Conservation (phyloP, 2,329 filamentous ascomycete species). For the Talaromyces sp. region DNA sequence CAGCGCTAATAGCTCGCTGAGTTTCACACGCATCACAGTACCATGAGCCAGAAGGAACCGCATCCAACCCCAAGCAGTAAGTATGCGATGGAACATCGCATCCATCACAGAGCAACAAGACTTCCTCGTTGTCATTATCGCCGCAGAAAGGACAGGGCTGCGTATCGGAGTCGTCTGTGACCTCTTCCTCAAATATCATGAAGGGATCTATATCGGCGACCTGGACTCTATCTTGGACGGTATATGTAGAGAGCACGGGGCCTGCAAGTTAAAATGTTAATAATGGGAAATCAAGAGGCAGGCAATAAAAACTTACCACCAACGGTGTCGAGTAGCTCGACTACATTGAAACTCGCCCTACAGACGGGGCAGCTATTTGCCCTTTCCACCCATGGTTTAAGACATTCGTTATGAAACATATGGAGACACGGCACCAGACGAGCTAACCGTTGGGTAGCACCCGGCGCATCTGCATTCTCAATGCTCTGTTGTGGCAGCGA, state of each 20-base stretch:
- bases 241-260: constrained; percentile 54
- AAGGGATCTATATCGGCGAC: constrained; percentile 74
- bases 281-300: too few species aligned
- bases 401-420: constrained; percentile 84
- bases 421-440: constrained; percentile 75
- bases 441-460: constrained; percentile 45
- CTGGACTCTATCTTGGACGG: constrained; percentile 55
- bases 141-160: constrained; percentile 82
- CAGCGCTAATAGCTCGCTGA: constrained; percentile 40
- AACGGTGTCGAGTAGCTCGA: constrained; percentile 73
- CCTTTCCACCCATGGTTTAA: constrained; percentile 91
- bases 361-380: constrained; percentile 98
- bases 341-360: constrained; percentile 81
- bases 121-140: constrained; percentile 71
- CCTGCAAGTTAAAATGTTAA: constrained; percentile 37
- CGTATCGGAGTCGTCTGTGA: constrained; percentile 59
- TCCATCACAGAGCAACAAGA: constrained; percentile 82
- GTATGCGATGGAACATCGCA: constrained; percentile 89
- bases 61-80: constrained; percentile 78
- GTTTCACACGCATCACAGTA: constrained; percentile 78
- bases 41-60: constrained; percentile 73
- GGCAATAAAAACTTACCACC: constrained; percentile 57
- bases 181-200: constrained; percentile 62
- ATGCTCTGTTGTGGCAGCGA: constrained; percentile 4
- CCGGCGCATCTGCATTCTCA: constrained; percentile 9